Base-by-base conservation (phyloP, 164 flowering plant species). In the Cinnamomum micranthum region DNA sequence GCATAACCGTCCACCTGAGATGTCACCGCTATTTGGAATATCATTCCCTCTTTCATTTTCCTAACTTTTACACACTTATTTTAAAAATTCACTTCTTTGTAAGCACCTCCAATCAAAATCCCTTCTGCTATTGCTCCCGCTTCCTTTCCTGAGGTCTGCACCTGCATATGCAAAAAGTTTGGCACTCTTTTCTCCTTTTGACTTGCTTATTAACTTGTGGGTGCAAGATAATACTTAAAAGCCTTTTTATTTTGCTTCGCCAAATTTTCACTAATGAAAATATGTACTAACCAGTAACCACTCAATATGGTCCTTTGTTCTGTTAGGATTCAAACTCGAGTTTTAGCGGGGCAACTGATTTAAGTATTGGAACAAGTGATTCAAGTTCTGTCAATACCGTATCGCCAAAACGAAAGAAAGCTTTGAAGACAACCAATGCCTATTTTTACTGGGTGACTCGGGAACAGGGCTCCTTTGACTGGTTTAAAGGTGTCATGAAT, bases 401-500 rank as follows among this genome's bases (percentile, higher is more conserved):
- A 58, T 84, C 91, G 65, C 89, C 91, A 2, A 90, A 81, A 68
- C 73, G 82, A 62, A 91, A 74, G 79, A 96, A 88, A 79, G 13
- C 87, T 65, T 71, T 92, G 70, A 92, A 83, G 84, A 96, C 99
- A 41, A 91, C 95, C 3, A 96, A 92, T 86, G 99, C 99, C 23
- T 94, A 96, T 79, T 96, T 96, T 79, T 96, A 96, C 71, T 96
- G 98, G 99, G 97, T 96, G 19, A 96, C 99, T 1, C 91, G 97
- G 65, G 99, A 96, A 78, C 99, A 94, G 81, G 99, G 97, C 17
- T 96, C 99, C 10, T 96, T 96, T 80, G 99, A 96, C 81, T 96
- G 99, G 99, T 96, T 96, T 84, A 96, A 92, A 86, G 97, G 97
- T 4, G 93, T 96, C 65, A 96, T 96, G 99, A 87, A 96, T 82